Evolutionary conservation across 805 yeast genomes (phyloP).

Genomic region (Martiniozyma abietophila): DNA sequence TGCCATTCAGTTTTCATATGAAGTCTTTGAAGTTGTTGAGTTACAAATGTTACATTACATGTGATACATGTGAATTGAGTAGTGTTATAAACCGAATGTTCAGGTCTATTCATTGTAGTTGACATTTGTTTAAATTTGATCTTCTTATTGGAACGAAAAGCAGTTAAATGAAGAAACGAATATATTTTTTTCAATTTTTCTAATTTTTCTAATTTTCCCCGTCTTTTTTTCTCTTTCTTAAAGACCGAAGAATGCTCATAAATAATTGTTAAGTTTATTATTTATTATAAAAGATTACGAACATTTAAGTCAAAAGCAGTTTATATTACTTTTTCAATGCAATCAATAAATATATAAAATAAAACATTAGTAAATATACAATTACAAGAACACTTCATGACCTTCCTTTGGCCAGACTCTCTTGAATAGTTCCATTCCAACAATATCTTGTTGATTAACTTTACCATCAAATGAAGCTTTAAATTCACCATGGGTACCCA

Average conservation of each 20-base stretch:
- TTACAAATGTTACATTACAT: conserved; percentile 71
- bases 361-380: neutral
- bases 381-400: conserved; percentile 1
- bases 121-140: neutral
- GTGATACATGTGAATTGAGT: conserved; percentile 66
- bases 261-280: too few relatives aligned
- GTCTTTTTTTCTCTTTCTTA: too few relatives aligned
- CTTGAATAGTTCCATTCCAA: conserved; percentile 90
- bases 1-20: conserved; percentile 99
- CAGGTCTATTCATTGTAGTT: conserved; percentile 3
- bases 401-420: conserved; percentile 76
- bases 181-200: too few relatives aligned
- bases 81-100: conserved; percentile 9
- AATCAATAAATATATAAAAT: neutral
- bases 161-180: too few relatives aligned
- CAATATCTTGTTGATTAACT: conserved; percentile 81
- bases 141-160: neutral
- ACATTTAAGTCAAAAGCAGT: neutral
- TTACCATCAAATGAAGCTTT: conserved; percentile 92
- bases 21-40: conserved; percentile 76
- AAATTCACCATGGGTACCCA: conserved; percentile 98
- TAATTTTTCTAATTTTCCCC: too few relatives aligned
- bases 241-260: too few relatives aligned
- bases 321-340: neutral
- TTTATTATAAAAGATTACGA: too few relatives aligned